Conservation (phyloP, 352 stramenopile genomes). For the Globisporangium solare region DNA sequence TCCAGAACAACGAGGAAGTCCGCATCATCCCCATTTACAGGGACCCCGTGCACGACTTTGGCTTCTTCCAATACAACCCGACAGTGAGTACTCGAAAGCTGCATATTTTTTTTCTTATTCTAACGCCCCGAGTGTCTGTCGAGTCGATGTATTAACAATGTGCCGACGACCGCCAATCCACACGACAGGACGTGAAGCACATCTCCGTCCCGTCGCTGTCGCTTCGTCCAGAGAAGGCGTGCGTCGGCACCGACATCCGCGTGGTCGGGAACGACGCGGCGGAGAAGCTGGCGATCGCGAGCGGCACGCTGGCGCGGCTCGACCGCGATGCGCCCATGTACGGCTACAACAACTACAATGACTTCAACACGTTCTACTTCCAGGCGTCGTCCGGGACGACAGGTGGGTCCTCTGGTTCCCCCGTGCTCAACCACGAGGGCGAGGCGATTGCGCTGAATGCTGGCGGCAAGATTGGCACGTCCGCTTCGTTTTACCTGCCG, state of each 20-base stretch:
- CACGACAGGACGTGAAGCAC: slow-evolving; percentile 74
- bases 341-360: slow-evolving; percentile 88
- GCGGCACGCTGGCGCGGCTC: slow-evolving; percentile 86
- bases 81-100: slow-evolving; percentile 24
- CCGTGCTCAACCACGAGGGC: slow-evolving; percentile 84
- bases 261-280: slow-evolving; percentile 92
- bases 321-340: slow-evolving; percentile 90
- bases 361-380: slow-evolving; percentile 95
- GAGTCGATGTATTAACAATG: not conserved
- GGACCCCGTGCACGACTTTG: slow-evolving; percentile 93
- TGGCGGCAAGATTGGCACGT: slow-evolving; percentile 82
- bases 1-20: slow-evolving; percentile 94
- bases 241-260: slow-evolving; percentile 90
- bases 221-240: slow-evolving; percentile 78
- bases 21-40: slow-evolving; percentile 89
- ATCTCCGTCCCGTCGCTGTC: slow-evolving; percentile 73
- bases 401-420: slow-evolving; percentile 85
- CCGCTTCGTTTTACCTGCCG: slow-evolving; percentile 89
- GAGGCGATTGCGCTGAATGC: slow-evolving; percentile 91
- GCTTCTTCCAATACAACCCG: slow-evolving; percentile 89
- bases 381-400: slow-evolving; percentile 79
- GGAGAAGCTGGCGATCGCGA: slow-evolving; percentile 90
- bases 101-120: not conserved
- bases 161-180: not conserved
- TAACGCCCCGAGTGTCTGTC: too few species aligned